These are phyloP conservation scores for Musa acuminata DNA, from an alignment of 176 grass and related monocot genomes.

Conservation along the genomic window DNA sequence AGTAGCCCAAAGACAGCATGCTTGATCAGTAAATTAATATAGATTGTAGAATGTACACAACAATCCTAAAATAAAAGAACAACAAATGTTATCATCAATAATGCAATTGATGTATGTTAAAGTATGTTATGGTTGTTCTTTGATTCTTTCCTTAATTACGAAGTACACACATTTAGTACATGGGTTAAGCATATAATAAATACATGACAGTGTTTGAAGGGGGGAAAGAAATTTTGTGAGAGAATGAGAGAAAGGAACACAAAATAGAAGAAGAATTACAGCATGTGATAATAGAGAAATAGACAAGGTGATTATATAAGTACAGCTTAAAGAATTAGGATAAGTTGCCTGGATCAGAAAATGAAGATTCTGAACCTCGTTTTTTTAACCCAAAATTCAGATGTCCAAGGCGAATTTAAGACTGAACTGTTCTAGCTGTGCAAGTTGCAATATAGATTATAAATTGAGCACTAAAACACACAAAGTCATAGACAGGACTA, in stretches of 20 bases:
- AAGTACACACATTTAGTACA: constrained; percentile 7
- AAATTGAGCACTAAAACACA: too few species aligned
- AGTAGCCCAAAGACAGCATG: background rate
- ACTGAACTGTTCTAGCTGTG: too few species aligned
- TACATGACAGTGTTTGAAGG: background rate
- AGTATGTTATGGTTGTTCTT: background rate
- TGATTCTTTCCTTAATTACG: background rate
- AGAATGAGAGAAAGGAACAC: background rate
- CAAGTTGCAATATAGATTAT: too few species aligned
- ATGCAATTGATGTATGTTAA: background rate
- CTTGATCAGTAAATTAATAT: background rate
- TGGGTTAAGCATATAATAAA: background rate
- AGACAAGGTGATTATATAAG: too few species aligned
- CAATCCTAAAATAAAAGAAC: background rate
- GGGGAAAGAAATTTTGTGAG: background rate
- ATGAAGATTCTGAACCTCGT: too few species aligned
- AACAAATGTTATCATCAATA: background rate
- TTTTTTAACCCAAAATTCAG: too few species aligned
- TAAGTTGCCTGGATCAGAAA: too few species aligned
- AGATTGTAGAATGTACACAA: background rate
- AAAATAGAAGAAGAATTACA: background rate
- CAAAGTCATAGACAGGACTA: too few species aligned
- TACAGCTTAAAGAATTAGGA: too few species aligned
- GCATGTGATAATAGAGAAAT: too few species aligned
- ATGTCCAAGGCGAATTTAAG: too few species aligned